These are phyloP conservation scores for Astrothelium subdiscretum DNA, from an alignment of 495 filamentous ascomycete genomes.

Conservation along the genomic window DNA sequence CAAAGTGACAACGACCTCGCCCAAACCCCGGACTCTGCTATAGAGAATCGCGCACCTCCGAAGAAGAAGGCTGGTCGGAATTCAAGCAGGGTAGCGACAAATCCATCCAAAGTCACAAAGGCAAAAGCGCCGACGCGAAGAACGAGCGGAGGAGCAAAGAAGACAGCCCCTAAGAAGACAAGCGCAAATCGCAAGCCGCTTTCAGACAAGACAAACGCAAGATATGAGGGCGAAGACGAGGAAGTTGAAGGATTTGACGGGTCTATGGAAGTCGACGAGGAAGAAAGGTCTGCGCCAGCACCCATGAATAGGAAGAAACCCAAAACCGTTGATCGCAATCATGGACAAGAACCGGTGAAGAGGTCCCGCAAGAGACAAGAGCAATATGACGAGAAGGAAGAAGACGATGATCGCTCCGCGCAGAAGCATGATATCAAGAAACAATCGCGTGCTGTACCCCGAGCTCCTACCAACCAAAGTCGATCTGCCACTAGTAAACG, in stretches of 20 bases:
- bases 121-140: slow-evolving; percentile 18
- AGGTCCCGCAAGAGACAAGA: slow-evolving; percentile 18
- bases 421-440: slow-evolving; percentile 15
- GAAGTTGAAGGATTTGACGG: slow-evolving; percentile 37
- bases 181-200: slow-evolving; percentile 33
- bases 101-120: slow-evolving; percentile 14
- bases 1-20: slow-evolving; percentile 26
- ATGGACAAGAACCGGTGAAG: slow-evolving; percentile 15
- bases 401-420: slow-evolving; percentile 19
- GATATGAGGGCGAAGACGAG: slow-evolving; percentile 39
- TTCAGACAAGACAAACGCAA: slow-evolving; percentile 39
- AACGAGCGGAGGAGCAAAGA: slow-evolving; percentile 19
- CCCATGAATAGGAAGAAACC: slow-evolving; percentile 11
- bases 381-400: slow-evolving; percentile 15
- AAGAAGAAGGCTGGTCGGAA: slow-evolving; percentile 8
- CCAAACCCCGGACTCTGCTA: slow-evolving; percentile 25
- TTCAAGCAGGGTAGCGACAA: neutral
- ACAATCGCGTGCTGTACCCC: slow-evolving; percentile 12
- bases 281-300: slow-evolving; percentile 20
- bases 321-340: slow-evolving; percentile 19
- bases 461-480: slow-evolving; percentile 12
- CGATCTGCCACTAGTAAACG: slow-evolving; percentile 7
- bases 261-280: slow-evolving; percentile 29
- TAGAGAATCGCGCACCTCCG: slow-evolving; percentile 20
- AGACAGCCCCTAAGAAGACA: slow-evolving; percentile 27